Percentiles rank a stretch among this genome's conserved stretches.
Evolutionary conservation across 1,284 basidiomycete species (phyloP).

Genomic region (Moesziomyces globuligerus): DNA sequence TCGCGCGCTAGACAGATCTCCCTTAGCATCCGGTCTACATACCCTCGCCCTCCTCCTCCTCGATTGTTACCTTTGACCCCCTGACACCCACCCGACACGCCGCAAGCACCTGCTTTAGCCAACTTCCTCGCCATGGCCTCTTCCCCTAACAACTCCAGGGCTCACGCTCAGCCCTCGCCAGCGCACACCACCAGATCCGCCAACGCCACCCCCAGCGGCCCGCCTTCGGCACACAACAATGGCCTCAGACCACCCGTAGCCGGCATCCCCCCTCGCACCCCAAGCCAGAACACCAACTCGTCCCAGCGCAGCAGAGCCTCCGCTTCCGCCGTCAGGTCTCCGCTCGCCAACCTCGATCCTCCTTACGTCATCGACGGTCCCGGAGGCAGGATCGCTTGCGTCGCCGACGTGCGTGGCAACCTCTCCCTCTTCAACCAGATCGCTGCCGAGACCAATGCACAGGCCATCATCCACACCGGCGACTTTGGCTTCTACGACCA

Average conservation of each 20-base stretch:
- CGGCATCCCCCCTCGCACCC: constrained; percentile 18
- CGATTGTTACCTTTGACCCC: constrained; percentile 1
- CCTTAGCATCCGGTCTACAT: constrained; percentile 17
- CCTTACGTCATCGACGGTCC: constrained; percentile 62
- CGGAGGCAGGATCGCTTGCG: constrained; percentile 85
- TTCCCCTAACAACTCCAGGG: constrained; percentile 20
- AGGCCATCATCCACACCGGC: constrained; percentile 88
- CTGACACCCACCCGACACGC: not conserved
- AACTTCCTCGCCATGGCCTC: constrained; percentile 42
- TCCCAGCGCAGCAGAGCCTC: constrained; percentile 36
- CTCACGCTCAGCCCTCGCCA: constrained; percentile 27
- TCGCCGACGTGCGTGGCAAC: constrained; percentile 85
- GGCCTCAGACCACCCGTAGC: constrained; percentile 29
- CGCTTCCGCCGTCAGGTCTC: constrained; percentile 14
- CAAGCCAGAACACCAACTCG: constrained; percentile 28
- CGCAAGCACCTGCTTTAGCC: too few species aligned
- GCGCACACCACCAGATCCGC: constrained; percentile 23
- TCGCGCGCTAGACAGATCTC: too few species aligned
- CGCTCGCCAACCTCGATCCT: constrained; percentile 25
- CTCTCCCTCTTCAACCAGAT: constrained; percentile 88
- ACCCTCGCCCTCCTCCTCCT: constrained; percentile 8
- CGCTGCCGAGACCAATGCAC: constrained; percentile 86
- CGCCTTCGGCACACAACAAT: constrained; percentile 10
- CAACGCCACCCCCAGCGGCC: constrained; percentile 14
- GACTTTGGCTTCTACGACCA: constrained; percentile 98